Conservation (phyloP, 2,329 filamentous ascomycete species). For the Penicillium sp. region DNA sequence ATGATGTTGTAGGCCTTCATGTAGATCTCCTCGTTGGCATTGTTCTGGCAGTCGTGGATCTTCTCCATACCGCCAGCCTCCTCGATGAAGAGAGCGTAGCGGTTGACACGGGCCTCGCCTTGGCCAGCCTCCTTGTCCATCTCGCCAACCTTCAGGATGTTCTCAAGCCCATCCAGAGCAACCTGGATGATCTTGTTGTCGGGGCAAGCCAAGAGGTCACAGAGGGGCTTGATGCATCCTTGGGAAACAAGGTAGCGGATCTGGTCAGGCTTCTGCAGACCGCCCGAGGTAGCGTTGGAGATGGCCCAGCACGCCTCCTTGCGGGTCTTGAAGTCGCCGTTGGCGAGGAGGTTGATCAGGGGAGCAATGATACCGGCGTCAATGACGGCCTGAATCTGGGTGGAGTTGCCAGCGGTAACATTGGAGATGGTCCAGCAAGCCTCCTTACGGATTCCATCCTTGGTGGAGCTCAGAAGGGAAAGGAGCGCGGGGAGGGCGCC, state of each 20-base stretch:
- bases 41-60: constrained; percentile 99
- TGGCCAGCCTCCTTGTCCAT: constrained; percentile 87
- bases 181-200: constrained; percentile 99
- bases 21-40: constrained; percentile 99
- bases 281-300: constrained; percentile 94
- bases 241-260: constrained; percentile 90
- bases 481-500: constrained; percentile 88
- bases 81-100: constrained; percentile 96
- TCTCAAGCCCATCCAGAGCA: constrained; percentile 93
- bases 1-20: constrained; percentile 99
- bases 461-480: constrained; percentile 88
- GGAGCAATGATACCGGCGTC: constrained; percentile 96
- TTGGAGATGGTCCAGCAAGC: constrained; percentile 99
- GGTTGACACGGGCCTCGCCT: constrained; percentile 63
- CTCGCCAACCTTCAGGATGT: constrained; percentile 98
- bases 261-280: constrained; percentile 97
- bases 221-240: constrained; percentile 95
- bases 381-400: constrained; percentile 93
- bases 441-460: constrained; percentile 98
- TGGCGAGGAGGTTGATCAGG: constrained; percentile 89
- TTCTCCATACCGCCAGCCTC: constrained; percentile 99
- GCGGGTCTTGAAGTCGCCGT: constrained; percentile 96
- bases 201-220: constrained; percentile 88
- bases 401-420: constrained; percentile 95
- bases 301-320: constrained; percentile 99